Conservation (phyloP, 208 protist genomes). For the Acanthamoeba healyi region DNA sequence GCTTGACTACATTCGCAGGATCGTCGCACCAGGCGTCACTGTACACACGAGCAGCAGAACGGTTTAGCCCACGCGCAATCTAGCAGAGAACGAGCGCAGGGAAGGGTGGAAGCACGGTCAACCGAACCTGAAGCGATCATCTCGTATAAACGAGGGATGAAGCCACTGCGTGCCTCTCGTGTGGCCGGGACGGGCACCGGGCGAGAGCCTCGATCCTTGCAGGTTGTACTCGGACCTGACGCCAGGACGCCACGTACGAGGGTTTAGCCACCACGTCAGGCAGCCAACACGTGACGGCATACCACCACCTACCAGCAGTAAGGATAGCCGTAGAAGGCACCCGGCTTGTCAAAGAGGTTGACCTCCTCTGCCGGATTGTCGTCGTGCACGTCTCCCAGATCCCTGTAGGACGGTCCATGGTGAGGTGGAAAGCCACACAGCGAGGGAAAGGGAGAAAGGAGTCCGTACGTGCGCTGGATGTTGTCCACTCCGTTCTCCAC, state of each 20-base stretch:
- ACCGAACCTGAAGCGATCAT: neutral
- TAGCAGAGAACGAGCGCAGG: no score
- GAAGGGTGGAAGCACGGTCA: no score
- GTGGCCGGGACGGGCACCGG: no score
- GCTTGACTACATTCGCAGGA: neutral
- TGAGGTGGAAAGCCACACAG: neutral
- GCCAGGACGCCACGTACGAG: neutral
- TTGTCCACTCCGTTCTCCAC: conserved; percentile 54
- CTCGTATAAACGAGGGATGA: neutral
- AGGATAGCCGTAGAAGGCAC: conserved; percentile 52
- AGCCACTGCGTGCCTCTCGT: conserved; percentile 22
- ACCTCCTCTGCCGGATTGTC: conserved; percentile 56
- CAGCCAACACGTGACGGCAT: no score
- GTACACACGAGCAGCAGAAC: neutral
- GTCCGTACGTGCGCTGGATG: neutral
- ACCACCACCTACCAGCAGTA: conserved; percentile 1
- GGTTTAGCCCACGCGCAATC: no score
- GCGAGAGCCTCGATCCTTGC: neutral
- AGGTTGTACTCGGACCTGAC: conserved; percentile 15
- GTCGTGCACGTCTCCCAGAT: conserved; percentile 45
- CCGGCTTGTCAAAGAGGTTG: conserved; percentile 11
- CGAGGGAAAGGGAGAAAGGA: neutral
- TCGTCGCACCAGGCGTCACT: conserved; percentile 54
- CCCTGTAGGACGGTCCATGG: no score
- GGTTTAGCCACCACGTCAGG: no score